Base-by-base conservation (phyloP, 805 yeast species). In the Metschnikowia proteae region DNA sequence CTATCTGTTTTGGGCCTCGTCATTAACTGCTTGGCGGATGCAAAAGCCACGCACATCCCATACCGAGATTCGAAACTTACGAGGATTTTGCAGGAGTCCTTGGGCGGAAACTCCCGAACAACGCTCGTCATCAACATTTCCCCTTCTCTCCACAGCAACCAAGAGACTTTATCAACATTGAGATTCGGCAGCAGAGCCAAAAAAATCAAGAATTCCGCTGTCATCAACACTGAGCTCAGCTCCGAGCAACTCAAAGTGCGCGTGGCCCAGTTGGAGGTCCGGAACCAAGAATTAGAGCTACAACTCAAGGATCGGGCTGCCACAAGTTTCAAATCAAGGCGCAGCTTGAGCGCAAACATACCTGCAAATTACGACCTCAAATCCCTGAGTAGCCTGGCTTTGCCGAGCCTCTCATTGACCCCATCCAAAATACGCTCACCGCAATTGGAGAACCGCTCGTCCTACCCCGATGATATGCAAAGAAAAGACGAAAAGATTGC, bases 71-170 rank as follows among this genome's bases (percentile, higher is more conserved):
- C 95, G 2, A 85, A 85, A 56, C 73, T 88, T 45, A 86, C 96
- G 0, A 73, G 92, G 52, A 81, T 89, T 10, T 65, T 88, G 31
- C 91, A 86, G 60, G 90, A 86, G 55, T 82, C 92, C 0, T 67
- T 88, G 23, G 94, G 95, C 5, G 96, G 96, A 1, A 88, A 88
- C 62, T 82, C 91, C 3, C 72, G 89, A 45, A 89, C 95, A 0
- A 78, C 86, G 2, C 68, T 88, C 42, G 79, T 89, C 13, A 75
- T 88, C 36, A 84, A 84, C 54, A 86, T 94, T 53, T 86, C 94
- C 0, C 85, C 88, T 0, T 72, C 84, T 0, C 59, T 69, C 3
- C 60, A 65, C 30, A 80, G 87, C 56, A 81, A 75, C 45, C 62
- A 67, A 13, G 94, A 87, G 58, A 86, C 95, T 0, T 50, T 86